Conservation (phyloP, 306 rosid genomes). For the Glycine tomentella region DNA sequence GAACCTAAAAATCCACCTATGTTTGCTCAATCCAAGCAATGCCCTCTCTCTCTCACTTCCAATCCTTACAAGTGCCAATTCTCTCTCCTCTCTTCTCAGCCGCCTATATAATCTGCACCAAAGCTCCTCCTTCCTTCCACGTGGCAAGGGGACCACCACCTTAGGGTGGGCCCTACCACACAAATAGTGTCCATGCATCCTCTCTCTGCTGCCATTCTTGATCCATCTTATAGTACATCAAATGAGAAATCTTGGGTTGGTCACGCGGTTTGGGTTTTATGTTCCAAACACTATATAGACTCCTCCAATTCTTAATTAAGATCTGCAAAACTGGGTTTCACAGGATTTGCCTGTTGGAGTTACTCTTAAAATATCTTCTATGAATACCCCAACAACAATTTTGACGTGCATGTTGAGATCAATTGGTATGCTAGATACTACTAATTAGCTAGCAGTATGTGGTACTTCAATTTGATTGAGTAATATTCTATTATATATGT, state of each 20-base stretch:
- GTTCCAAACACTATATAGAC: slow-evolving; percentile 8
- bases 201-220: background rate
- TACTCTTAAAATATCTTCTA: background rate
- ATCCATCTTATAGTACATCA: background rate
- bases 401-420: slow-evolving; percentile 19
- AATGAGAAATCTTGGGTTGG: slow-evolving; percentile 36
- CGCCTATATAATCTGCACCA: slow-evolving; percentile 46
- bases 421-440: background rate
- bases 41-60: background rate
- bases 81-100: slow-evolving; percentile 44
- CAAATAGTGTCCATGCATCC: background rate
- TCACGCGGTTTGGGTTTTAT: slow-evolving; percentile 56
- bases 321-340: slow-evolving; percentile 28
- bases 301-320: slow-evolving; percentile 11
- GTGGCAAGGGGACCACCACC: slow-evolving; percentile 46
- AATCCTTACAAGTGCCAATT: slow-evolving; percentile 33
- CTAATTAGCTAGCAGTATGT: background rate
- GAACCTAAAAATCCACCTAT: slow-evolving; percentile 56
- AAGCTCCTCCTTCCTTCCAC: slow-evolving; percentile 30
- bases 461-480: slow-evolving; percentile 1
- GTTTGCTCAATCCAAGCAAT: slow-evolving; percentile 59
- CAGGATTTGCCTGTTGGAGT: slow-evolving; percentile 39
- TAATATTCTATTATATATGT: background rate
- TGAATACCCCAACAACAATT: background rate
- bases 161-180: slow-evolving; percentile 23